Evolutionary conservation across 129 eudicot species (phyloP).

Genomic region (Pseudognaphalium luteoalbum): DNA sequence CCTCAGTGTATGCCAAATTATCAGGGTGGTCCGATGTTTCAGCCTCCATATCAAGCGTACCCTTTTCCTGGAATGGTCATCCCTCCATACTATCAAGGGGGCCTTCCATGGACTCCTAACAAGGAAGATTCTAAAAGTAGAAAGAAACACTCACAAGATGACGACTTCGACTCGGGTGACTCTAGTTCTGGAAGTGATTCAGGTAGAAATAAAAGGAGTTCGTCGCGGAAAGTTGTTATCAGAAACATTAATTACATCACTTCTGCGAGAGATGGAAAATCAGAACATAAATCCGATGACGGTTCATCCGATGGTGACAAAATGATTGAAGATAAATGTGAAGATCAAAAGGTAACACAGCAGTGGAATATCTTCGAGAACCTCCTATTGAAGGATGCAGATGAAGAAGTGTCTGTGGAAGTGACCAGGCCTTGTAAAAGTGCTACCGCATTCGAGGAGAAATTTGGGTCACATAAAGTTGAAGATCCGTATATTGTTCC

Average conservation of each 20-base stretch:
- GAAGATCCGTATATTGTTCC: conserved; percentile 27
- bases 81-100: conserved; percentile 58
- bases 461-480: conserved; percentile 34
- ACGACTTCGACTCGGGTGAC: conserved; percentile 34
- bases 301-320: conserved; percentile 28
- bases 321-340: conserved; percentile 23
- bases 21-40: conserved; percentile 49
- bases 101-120: conserved; percentile 51
- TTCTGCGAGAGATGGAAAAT: conserved; percentile 43
- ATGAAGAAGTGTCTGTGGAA: conserved; percentile 27
- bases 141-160: conserved; percentile 39
- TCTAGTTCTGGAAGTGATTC: conserved; percentile 59
- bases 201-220: conserved; percentile 36
- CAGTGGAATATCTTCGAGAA: conserved; percentile 79
- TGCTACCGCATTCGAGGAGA: conserved; percentile 33
- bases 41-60: conserved; percentile 66
- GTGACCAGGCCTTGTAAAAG: neutral
- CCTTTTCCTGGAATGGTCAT: conserved; percentile 52
- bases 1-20: conserved; percentile 52
- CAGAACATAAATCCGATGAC: conserved; percentile 34
- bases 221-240: conserved; percentile 60
- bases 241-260: conserved; percentile 63
- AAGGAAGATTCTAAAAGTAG: conserved; percentile 43
- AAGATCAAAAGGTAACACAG: conserved; percentile 44
- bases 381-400: conserved; percentile 61